These are phyloP conservation scores for Paecilomyces formosus DNA, from an alignment of 2,329 filamentous ascomycete species.

Conservation along the genomic window DNA sequence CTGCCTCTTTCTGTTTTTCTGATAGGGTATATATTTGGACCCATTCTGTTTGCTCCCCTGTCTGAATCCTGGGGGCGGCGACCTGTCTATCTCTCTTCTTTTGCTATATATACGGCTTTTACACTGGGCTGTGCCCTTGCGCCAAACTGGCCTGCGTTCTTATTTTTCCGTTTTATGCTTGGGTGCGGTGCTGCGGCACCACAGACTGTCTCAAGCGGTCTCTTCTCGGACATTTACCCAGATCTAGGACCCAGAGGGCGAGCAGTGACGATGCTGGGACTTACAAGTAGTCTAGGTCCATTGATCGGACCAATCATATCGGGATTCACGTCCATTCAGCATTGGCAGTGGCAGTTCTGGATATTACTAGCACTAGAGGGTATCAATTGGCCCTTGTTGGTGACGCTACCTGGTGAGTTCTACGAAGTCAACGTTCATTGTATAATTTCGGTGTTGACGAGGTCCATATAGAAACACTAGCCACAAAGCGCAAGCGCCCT, in stretches of 20 bases:
- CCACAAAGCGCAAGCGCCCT: neutral
- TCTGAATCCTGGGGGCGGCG: conserved; percentile 24
- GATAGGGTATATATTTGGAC: conserved; percentile 20
- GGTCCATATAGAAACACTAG: neutral
- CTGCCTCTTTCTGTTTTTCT: conserved; percentile 17
- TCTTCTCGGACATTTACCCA: conserved; percentile 32
- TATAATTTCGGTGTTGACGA: neutral
- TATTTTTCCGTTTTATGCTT: conserved; percentile 29
- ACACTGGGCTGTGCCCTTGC: conserved; percentile 29
- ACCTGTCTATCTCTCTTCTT: conserved; percentile 38
- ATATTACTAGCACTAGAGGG: conserved; percentile 57
- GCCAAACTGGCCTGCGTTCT: conserved; percentile 24
- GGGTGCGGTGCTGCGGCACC: conserved; percentile 28
- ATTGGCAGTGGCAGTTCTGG: conserved; percentile 40
- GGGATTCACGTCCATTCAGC: conserved; percentile 21
- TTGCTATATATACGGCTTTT: conserved; percentile 26
- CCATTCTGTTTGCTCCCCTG: conserved; percentile 26
- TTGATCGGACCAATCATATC: conserved; percentile 28
- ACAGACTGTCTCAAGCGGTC: conserved; percentile 27
- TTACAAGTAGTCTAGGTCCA: conserved; percentile 18
- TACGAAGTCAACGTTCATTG: conserved; percentile 46
- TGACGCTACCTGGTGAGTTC: conserved; percentile 58
- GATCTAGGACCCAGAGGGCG: conserved; percentile 17
- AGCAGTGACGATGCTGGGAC: conserved; percentile 2
- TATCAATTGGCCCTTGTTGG: conserved; percentile 49